A percentile compares a stretch with the other conserved stretches of the same genome.
phyloP scores from a whole-genome alignment of 2,329 filamentous ascomycete genomes.

The Arthrobotrys musiformis region DNA sequence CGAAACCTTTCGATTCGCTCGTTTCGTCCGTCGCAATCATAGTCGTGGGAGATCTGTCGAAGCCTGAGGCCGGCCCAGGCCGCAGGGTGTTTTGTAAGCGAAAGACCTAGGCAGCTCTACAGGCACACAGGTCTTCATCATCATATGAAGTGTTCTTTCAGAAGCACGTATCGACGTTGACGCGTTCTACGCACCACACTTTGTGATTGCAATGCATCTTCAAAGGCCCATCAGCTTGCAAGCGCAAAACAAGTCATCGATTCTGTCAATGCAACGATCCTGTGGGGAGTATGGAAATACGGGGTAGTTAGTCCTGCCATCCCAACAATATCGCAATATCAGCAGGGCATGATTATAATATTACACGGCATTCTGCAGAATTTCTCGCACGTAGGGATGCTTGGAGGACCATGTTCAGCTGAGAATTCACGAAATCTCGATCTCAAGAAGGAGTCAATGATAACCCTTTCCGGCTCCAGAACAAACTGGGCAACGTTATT shows the following conservation, averaged over 20 bases:
- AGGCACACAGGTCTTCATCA: slow-evolving; percentile 37
- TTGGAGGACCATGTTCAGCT: slow-evolving; percentile 43
- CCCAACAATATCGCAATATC: slow-evolving; percentile 15
- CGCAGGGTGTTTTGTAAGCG: slow-evolving; percentile 33
- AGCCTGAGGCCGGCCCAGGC: slow-evolving; percentile 19
- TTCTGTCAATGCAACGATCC: too few relatives aligned
- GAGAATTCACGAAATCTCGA: slow-evolving; percentile 15
- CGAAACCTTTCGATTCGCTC: background rate
- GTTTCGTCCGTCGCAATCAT: slow-evolving; percentile 6
- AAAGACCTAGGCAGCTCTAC: slow-evolving; percentile 30
- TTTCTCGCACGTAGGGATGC: background rate
- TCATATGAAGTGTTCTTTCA: background rate
- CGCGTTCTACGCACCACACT: slow-evolving; percentile 18
- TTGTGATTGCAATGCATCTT: background rate
- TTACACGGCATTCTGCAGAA: slow-evolving; percentile 17
- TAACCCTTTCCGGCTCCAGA: slow-evolving; percentile 27
- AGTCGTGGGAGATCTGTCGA: background rate
- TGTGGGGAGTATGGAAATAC: background rate
- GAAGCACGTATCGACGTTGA: slow-evolving; percentile 10
- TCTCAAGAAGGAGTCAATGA: slow-evolving; percentile 34
- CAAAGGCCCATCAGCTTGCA: slow-evolving; percentile 1
- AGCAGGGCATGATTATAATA: background rate
- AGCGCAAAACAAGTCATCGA: background rate
- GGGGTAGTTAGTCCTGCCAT: background rate
- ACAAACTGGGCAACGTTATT: slow-evolving; percentile 37